phyloP scores from a whole-genome alignment of 1,284 basidiomycete genomes.

The Cryptococcus sp. region DNA sequence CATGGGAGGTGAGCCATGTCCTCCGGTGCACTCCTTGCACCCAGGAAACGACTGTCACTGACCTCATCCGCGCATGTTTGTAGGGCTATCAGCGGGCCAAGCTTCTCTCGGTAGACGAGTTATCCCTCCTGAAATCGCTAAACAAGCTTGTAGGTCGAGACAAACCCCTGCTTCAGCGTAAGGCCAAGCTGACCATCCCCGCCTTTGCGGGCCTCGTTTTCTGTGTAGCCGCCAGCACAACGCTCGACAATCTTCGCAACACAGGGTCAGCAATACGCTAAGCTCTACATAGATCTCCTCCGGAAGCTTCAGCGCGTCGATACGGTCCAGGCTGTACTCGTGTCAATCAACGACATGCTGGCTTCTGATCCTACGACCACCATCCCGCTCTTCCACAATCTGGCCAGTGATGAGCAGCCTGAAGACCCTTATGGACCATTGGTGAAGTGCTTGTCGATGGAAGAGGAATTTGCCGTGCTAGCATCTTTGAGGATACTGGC shows the following conservation, averaged over 20 bases:
- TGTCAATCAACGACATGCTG: conserved; percentile 87
- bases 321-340: conserved; percentile 89
- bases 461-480: conserved; percentile 90
- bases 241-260: conserved; percentile 72
- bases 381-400: conserved; percentile 64
- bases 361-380: conserved; percentile 30
- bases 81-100: conserved; percentile 94
- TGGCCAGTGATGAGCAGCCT: conserved; percentile 57
- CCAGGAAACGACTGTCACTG: not conserved
- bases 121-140: conserved; percentile 85
- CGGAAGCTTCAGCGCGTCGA: conserved; percentile 91
- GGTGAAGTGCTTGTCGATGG: conserved; percentile 78
- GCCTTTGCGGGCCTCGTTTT: not conserved
- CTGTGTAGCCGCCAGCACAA: conserved; percentile 63
- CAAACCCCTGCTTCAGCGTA: not conserved
- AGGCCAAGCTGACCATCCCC: not conserved
- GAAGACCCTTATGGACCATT: conserved; percentile 84
- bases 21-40: not conserved
- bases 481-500: conserved; percentile 87
- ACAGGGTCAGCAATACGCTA: conserved; percentile 78
- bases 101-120: conserved; percentile 83
- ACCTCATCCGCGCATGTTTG: not conserved
- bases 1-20: conserved; percentile 80
- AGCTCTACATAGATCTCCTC: conserved; percentile 86
- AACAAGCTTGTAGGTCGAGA: conserved; percentile 61